A percentile compares a stretch with the other conserved stretches of the same genome.
phyloP scores from a whole-genome alignment of 768 basidiomycete species.

The Tricholomella constricta region DNA sequence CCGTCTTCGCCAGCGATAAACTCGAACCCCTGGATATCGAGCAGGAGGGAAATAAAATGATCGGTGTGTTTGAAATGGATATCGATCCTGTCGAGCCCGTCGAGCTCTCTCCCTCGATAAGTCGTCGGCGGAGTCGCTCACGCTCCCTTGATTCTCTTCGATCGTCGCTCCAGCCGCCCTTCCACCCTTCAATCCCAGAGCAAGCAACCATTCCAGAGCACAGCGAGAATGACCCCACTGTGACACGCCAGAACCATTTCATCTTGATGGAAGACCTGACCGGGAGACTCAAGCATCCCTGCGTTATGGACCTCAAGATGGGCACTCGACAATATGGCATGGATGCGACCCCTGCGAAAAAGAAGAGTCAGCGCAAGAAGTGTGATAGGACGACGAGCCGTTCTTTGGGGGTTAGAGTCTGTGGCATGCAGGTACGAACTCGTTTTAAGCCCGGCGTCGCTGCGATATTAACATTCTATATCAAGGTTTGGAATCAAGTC shows the following conservation, averaged over 20 bases:
- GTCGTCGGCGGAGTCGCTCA: slow-evolving; percentile 48
- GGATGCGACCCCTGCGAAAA: slow-evolving; percentile 89
- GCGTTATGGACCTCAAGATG: slow-evolving; percentile 99
- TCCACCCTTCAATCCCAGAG: slow-evolving; percentile 27
- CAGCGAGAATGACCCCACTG: slow-evolving; percentile 37
- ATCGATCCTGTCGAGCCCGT: slow-evolving; percentile 25
- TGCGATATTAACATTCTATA: not conserved
- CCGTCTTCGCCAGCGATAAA: slow-evolving; percentile 38
- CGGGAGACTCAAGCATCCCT: slow-evolving; percentile 86
- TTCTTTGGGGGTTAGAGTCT: slow-evolving; percentile 87
- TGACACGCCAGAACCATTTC: slow-evolving; percentile 93
- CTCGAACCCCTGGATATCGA: slow-evolving; percentile 34
- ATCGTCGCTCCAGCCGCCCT: slow-evolving; percentile 25
- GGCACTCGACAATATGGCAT: slow-evolving; percentile 99
- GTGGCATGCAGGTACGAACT: slow-evolving; percentile 94
- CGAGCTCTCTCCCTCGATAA: slow-evolving; percentile 32
- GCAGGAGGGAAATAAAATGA: slow-evolving; percentile 29
- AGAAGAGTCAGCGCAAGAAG: slow-evolving; percentile 98
- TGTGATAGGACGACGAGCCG: slow-evolving; percentile 95
- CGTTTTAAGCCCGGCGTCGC: not conserved
- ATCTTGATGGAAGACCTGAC: slow-evolving; percentile 99
- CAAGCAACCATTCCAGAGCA: slow-evolving; percentile 37
- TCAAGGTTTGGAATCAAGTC: slow-evolving; percentile 88
- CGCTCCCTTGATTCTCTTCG: slow-evolving; percentile 39
- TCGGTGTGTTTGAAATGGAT: slow-evolving; percentile 48